Percentiles rank a stretch among this genome's conserved stretches.
phyloP scores from a whole-genome alignment of 2,329 filamentous ascomycete genomes.

The Fonsecaea pedrosoi region DNA sequence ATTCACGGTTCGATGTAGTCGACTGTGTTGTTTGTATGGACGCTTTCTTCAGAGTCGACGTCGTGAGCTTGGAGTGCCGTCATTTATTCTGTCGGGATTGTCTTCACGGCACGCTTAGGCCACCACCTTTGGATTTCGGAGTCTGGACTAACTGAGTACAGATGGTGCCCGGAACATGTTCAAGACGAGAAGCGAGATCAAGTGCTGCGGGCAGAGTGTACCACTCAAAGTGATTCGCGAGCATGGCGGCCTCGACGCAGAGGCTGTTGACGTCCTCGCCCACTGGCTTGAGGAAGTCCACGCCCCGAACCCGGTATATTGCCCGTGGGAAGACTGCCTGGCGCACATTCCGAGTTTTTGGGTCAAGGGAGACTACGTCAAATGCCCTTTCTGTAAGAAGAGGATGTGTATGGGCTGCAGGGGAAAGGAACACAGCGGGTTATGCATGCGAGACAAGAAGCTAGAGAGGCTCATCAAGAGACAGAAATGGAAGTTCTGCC shows the following conservation, averaged over 20 bases:
- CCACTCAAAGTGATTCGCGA: slow-evolving; percentile 4
- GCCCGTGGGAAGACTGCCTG: slow-evolving; percentile 21
- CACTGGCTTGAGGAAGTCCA: slow-evolving; percentile 14
- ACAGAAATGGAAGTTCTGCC: slow-evolving; percentile 33
- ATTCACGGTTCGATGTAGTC: slow-evolving; percentile 9
- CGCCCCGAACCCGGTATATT: slow-evolving; percentile 19
- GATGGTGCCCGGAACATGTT: slow-evolving; percentile 15
- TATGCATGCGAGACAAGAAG: slow-evolving; percentile 19
- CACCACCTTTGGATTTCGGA: no score
- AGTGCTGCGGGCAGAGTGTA: slow-evolving; percentile 23
- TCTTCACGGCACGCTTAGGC: slow-evolving; percentile 1
- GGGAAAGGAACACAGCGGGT: slow-evolving; percentile 17
- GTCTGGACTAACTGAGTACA: not conserved
- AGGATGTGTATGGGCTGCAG: slow-evolving; percentile 20
- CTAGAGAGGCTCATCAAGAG: slow-evolving; percentile 16
- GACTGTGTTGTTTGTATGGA: slow-evolving; percentile 22
- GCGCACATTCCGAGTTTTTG: slow-evolving; percentile 9
- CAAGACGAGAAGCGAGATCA: not conserved
- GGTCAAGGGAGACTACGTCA: slow-evolving; percentile 4
- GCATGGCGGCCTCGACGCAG: slow-evolving; percentile 4
- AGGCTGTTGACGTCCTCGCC: not conserved
- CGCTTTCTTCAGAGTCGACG: slow-evolving; percentile 20
- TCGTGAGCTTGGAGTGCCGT: slow-evolving; percentile 16
- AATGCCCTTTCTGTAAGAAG: slow-evolving; percentile 17
- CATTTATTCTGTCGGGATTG: slow-evolving; percentile 23